These are phyloP conservation scores for Pythium rishiriense DNA, from an alignment of 352 stramenopile genomes.

Conservation along the genomic window DNA sequence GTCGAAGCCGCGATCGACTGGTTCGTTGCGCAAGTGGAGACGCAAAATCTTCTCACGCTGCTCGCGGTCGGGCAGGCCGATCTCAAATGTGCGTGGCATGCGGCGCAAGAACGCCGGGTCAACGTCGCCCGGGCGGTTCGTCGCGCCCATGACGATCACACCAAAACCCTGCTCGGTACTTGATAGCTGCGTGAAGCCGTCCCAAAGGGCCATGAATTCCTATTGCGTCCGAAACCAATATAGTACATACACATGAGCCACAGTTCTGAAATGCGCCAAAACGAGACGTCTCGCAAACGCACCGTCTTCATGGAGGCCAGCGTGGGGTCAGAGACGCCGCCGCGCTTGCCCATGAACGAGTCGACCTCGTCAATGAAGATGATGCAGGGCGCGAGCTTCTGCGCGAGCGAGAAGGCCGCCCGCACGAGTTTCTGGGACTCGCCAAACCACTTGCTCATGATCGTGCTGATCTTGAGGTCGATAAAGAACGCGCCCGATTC, in stretches of 20 bases:
- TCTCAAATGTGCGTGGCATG: conserved; percentile 96
- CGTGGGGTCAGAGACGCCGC: conserved; percentile 74
- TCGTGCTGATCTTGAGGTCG: conserved; percentile 87
- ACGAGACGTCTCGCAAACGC: not conserved
- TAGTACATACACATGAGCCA: conserved; percentile 1
- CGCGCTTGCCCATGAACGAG: conserved; percentile 90
- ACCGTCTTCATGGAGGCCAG: conserved; percentile 89
- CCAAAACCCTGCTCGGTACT: conserved; percentile 73
- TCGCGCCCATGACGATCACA: conserved; percentile 97
- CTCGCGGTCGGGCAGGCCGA: conserved; percentile 86
- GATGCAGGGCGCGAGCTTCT: conserved; percentile 95
- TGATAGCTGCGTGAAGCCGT: conserved; percentile 91
- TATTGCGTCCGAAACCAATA: conserved; percentile 11
- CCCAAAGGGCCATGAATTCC: conserved; percentile 98
- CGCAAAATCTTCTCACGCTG: conserved; percentile 94
- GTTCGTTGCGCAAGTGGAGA: conserved; percentile 91
- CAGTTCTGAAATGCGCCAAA: not conserved
- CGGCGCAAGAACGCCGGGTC: conserved; percentile 95
- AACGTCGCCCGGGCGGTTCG: conserved; percentile 92
- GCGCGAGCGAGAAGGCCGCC: conserved; percentile 91
- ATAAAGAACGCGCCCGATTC: conserved; percentile 92
- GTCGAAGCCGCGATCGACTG: conserved; percentile 69
- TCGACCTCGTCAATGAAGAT: conserved; percentile 99
- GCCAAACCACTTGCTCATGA: conserved; percentile 92
- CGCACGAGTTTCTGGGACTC: conserved; percentile 94